Evolutionary conservation across 2,329 filamentous ascomycete genomes (phyloP).

Genomic region (Penicillium olsonii): DNA sequence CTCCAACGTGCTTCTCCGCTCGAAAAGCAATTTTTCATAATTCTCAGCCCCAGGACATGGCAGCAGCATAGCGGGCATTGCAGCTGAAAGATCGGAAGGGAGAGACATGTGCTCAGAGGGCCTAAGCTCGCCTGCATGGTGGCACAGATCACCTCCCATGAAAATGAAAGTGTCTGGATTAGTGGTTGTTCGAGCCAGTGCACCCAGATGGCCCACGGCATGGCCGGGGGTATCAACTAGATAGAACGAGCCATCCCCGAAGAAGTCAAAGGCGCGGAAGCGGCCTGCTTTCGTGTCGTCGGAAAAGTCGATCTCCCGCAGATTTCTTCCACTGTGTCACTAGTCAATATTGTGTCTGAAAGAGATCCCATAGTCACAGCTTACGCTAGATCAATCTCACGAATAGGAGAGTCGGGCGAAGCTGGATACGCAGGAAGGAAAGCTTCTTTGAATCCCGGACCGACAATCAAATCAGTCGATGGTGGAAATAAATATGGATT

Average conservation of each 20-base stretch:
- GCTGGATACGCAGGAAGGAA: constrained; percentile 50
- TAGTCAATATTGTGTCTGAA: constrained; percentile 16
- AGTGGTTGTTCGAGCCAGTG: constrained; percentile 46
- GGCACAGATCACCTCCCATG: constrained; percentile 53
- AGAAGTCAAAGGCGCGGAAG: constrained; percentile 45
- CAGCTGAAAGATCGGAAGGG: neutral
- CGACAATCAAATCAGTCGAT: constrained; percentile 48
- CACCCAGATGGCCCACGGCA: constrained; percentile 51
- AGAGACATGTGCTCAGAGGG: constrained; percentile 42
- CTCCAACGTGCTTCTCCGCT: neutral
- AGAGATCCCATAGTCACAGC: neutral
- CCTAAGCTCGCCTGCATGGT: constrained; percentile 50
- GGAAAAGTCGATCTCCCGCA: constrained; percentile 30
- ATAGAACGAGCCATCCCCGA: constrained; percentile 46
- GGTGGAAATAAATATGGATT: constrained; percentile 47
- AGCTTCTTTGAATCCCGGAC: constrained; percentile 48
- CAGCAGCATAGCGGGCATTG: constrained; percentile 30
- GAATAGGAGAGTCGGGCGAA: constrained; percentile 40
- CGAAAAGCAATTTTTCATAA: constrained; percentile 6
- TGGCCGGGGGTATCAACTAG: constrained; percentile 36
- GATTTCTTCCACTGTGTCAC: neutral
- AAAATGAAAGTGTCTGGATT: constrained; percentile 48
- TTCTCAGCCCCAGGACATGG: constrained; percentile 3
- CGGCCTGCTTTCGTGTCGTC: constrained; percentile 20
- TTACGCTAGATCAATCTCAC: constrained; percentile 46